Conservation (phyloP, 257 asterid species). For the Lavandula angustifolia region DNA sequence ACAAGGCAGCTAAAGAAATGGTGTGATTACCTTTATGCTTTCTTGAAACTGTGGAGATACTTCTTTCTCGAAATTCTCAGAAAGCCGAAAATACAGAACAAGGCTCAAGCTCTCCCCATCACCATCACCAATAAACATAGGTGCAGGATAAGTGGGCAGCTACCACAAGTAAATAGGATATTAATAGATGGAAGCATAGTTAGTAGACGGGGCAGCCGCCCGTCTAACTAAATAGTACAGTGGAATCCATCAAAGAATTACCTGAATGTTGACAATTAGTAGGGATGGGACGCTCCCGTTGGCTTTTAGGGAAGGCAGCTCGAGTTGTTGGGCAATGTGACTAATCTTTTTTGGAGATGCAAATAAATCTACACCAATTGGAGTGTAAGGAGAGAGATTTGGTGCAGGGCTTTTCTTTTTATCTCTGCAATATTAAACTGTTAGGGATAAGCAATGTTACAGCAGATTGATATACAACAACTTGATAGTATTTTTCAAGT, state of each 20-base stretch:
- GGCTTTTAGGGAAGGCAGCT: constrained; percentile 69
- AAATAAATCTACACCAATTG: constrained; percentile 92
- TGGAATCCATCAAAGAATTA: constrained; percentile 4
- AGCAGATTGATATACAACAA: background rate
- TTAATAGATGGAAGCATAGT: constrained; percentile 17
- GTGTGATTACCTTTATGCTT: constrained; percentile 53
- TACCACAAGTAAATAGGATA: constrained; percentile 28
- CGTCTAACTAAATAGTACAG: background rate
- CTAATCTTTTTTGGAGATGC: constrained; percentile 64
- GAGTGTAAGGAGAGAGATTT: constrained; percentile 66
- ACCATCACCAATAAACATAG: constrained; percentile 70
- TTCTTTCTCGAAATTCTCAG: constrained; percentile 59
- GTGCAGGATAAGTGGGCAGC: constrained; percentile 73
- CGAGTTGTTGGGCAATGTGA: constrained; percentile 92
- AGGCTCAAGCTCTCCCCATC: constrained; percentile 86
- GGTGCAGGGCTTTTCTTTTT: constrained; percentile 90
- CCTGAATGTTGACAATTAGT: constrained; percentile 94
- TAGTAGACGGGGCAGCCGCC: background rate
- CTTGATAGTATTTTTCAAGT: background rate
- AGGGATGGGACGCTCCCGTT: constrained; percentile 64
- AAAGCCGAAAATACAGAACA: constrained; percentile 62
- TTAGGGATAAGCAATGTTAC: constrained; percentile 16
- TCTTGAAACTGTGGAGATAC: constrained; percentile 66
- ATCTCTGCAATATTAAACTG: constrained; percentile 60
- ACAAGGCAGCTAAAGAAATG: background rate